Percentiles rank a stretch among this genome's conserved stretches.
Conservation (phyloP, 805 yeast species). For the Metschnikowia dekortorum region DNA sequence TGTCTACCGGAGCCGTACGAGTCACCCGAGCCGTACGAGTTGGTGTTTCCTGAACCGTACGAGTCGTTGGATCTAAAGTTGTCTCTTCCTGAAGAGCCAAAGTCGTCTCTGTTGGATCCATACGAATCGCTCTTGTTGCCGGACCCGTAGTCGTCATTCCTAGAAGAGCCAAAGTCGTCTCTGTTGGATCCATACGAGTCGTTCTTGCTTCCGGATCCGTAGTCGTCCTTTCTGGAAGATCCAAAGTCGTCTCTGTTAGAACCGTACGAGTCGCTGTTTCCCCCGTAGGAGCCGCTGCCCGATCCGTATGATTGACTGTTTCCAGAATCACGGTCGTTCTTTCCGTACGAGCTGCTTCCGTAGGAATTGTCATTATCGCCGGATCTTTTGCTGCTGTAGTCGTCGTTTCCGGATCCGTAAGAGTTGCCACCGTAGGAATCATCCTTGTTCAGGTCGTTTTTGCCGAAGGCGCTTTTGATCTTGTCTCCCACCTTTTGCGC, state of each 20-base stretch:
- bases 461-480: conserved; percentile 12
- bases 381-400: not conserved
- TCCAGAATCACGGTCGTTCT: conserved; percentile 21
- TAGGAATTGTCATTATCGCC: not conserved
- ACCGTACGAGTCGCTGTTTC: conserved; percentile 16
- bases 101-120: not conserved
- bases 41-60: conserved; percentile 18
- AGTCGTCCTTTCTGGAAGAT: conserved; percentile 6
- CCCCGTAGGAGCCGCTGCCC: conserved; percentile 17
- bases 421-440: conserved; percentile 23
- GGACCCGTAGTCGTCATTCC: conserved; percentile 1
- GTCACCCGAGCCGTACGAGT: conserved; percentile 11
- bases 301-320: conserved; percentile 22
- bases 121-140: not conserved
- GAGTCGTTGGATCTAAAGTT: conserved; percentile 8
- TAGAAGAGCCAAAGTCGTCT: conserved; percentile 18
- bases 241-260: conserved; percentile 13
- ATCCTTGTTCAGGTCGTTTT: conserved; percentile 6
- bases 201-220: conserved; percentile 18
- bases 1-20: not conserved
- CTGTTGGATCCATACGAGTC: conserved; percentile 22
- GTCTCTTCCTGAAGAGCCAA: not conserved
- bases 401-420: conserved; percentile 17
- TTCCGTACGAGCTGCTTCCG: conserved; percentile 21
- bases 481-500: conserved; percentile 9